phyloP scores from a whole-genome alignment of 2,329 filamentous ascomycete species.

The Xylaria sp. region DNA sequence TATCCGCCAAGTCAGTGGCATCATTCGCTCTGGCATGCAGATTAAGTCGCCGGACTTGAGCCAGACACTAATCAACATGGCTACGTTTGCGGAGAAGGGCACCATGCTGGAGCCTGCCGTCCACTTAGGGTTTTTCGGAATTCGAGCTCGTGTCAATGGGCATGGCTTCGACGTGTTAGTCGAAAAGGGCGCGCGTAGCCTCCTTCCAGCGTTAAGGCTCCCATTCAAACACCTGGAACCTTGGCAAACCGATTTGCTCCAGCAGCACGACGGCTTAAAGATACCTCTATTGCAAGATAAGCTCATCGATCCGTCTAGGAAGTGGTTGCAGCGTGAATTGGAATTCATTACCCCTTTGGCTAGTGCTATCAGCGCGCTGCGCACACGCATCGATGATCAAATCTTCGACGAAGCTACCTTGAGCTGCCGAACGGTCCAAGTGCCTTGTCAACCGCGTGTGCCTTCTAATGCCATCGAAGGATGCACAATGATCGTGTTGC shows the following conservation, averaged over 20 bases:
- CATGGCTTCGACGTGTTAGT: constrained; percentile 69
- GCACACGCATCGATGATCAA: constrained; percentile 46
- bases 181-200: constrained; percentile 58
- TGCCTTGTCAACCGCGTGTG: constrained; percentile 43
- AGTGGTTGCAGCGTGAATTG: constrained; percentile 47
- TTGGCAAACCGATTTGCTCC: constrained; percentile 61
- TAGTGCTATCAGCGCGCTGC: constrained; percentile 46
- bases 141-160: constrained; percentile 56
- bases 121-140: constrained; percentile 63
- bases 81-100: constrained; percentile 57
- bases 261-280: constrained; percentile 53
- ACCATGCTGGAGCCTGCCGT: constrained; percentile 58
- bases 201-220: constrained; percentile 65
- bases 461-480: constrained; percentile 28
- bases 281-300: constrained; percentile 47
- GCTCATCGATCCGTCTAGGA: constrained; percentile 45
- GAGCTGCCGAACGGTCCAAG: constrained; percentile 46
- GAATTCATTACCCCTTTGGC: constrained; percentile 53
- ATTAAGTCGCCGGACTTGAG: constrained; percentile 68
- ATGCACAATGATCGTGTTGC: constrained; percentile 59
- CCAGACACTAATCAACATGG: constrained; percentile 67
- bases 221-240: constrained; percentile 58
- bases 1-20: constrained; percentile 68
- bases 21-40: constrained; percentile 76
- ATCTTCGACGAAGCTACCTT: constrained; percentile 50